Evolutionary conservation across 768 basidiomycete species (phyloP).

Genomic region (Russula lepida): DNA sequence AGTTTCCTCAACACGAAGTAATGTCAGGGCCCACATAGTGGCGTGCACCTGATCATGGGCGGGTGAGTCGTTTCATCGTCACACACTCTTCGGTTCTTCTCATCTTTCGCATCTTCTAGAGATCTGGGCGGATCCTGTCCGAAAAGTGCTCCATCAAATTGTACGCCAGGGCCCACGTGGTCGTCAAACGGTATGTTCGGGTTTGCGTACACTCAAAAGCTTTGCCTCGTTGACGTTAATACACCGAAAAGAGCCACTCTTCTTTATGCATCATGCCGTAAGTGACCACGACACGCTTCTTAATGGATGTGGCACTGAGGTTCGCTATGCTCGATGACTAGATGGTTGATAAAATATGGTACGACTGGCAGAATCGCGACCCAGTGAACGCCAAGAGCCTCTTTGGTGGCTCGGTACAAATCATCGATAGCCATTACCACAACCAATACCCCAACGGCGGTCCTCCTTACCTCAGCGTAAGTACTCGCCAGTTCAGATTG

Average conservation of each 20-base stretch:
- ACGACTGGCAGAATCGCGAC: constrained; percentile 29
- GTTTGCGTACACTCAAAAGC: background rate
- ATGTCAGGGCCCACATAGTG: constrained; percentile 28
- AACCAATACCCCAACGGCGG: constrained; percentile 25
- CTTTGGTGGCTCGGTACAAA: constrained; percentile 28
- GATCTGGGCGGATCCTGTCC: constrained; percentile 29
- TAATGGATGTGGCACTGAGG: background rate
- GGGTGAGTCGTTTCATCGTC: constrained; percentile 21
- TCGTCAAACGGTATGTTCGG: constrained; percentile 27
- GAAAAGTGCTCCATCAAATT: constrained; percentile 22
- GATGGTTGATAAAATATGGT: constrained; percentile 35
- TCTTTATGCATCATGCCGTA: constrained; percentile 32
- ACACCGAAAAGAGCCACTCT: constrained; percentile 27
- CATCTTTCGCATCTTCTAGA: constrained; percentile 14
- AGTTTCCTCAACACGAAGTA: background rate
- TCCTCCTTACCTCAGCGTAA: constrained; percentile 24
- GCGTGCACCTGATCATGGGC: constrained; percentile 29
- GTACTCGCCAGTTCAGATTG: background rate
- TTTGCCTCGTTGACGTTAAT: background rate
- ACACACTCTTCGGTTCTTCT: background rate
- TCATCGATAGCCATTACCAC: constrained; percentile 22
- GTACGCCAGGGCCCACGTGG: constrained; percentile 26
- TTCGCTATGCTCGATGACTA: background rate
- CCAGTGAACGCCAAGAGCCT: constrained; percentile 24
- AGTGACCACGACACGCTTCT: background rate